Base-by-base conservation (phyloP, 257 asterid genomes). In the Fraxinus excelsior region DNA sequence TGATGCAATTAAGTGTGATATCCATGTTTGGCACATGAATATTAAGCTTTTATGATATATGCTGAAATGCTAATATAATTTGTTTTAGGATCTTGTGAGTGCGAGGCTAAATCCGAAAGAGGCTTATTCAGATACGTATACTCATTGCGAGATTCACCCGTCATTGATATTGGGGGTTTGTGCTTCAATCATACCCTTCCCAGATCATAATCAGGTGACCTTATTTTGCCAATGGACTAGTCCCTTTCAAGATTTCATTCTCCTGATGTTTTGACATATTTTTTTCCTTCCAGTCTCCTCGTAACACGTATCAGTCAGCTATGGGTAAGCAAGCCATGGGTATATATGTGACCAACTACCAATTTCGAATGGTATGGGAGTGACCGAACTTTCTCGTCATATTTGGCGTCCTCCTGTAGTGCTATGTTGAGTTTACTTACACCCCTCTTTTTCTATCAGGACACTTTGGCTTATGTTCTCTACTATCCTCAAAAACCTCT, bases 271-370 rank as follows among this genome's bases (percentile, higher is more conserved):
- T 81, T 82, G 76, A 79, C 68, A 74, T 40, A 67, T 67, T 58
- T 73, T 42, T 78, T 81, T 73, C 66, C 72, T 79, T 60, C 74
- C 94, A 95, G 99, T 95, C 99, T 74, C 99, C 99, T 67, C 98
- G 98, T 93, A 95, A 95, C 84, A 93, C 99, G 3, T 95, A 95
- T 82, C 99, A 95, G 83, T 95, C 99, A 23, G 99, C 99, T 74
- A 95, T 95, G 99, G 99, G 99, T 70, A 95, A 95, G 82, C 99
- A 95, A 84, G 98, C 99, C 70, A 91, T 93, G 98, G 99, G 98
- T 60, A 95, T 95, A 38, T 95, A 93, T 73, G 99, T 90, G 77
- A 95, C 99, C 83, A 95, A 95, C 85, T 95, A 91, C 87, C 99
- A 95, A 75, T 93, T 95, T 72, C 91, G 98, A 76, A 95, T 95